phyloP scores from a whole-genome alignment of 345 rosid species.

The Brassica nigra region DNA sequence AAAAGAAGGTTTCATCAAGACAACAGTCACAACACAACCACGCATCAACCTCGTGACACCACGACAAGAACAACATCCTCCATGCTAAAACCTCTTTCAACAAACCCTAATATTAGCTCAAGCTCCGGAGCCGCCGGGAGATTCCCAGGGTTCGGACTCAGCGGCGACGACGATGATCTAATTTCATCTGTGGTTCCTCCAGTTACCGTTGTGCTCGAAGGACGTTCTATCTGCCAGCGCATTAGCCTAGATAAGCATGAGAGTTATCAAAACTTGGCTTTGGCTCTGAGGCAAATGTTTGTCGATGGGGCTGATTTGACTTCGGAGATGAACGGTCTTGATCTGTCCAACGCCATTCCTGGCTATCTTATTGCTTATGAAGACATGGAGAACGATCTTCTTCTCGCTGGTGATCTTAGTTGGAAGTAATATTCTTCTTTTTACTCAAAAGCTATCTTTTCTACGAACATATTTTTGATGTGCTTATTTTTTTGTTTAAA shows the following conservation, averaged over 20 bases:
- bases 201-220: conserved; percentile 83
- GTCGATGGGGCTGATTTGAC: conserved; percentile 49
- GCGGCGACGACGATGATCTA: conserved; percentile 64
- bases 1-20: conserved; percentile 57
- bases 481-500: not conserved
- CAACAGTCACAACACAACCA: not conserved
- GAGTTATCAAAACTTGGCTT: conserved; percentile 78
- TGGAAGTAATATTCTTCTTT: conserved; percentile 64
- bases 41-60: conserved; percentile 12
- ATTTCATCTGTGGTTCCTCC: conserved; percentile 68
- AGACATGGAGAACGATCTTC: conserved; percentile 92
- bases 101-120: conserved; percentile 24
- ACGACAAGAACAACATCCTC: conserved; percentile 24
- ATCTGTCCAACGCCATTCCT: conserved; percentile 83
- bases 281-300: conserved; percentile 79
- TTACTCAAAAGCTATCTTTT: not conserved
- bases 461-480: not conserved
- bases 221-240: conserved; percentile 89
- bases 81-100: conserved; percentile 39
- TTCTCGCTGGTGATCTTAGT: conserved; percentile 88
- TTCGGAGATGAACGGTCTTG: conserved; percentile 39
- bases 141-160: conserved; percentile 45
- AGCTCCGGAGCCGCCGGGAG: conserved; percentile 23
- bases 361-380: conserved; percentile 84
- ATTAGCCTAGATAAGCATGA: conserved; percentile 78